Evolutionary conservation across 257 asterid genomes (phyloP), one percentile per base, ranked within the genome.

Genomic region (Nicotiana tomentosiformis): DNA sequence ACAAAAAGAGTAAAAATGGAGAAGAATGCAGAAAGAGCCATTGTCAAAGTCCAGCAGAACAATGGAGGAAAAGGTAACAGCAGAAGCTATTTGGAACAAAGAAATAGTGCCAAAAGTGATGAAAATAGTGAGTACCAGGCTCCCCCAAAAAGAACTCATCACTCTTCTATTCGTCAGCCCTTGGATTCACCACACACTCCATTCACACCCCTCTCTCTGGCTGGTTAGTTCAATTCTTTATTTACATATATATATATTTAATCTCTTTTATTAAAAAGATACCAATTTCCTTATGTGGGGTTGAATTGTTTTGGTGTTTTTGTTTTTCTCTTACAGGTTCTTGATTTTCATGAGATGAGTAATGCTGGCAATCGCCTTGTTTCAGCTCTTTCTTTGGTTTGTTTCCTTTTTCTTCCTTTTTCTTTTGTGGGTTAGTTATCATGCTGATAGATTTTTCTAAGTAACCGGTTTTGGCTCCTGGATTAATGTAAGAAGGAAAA

Each of bases 331-430:
- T 83, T 39, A 78, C 87, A 96, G 99, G 94, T 82, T 80, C 93
- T 96, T 90, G 98, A 94, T 89, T 91, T 94, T 88, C 99, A 86
- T 77, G 98, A 94, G 92, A 92, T 83, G 95, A 88, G 72, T 68
- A 87, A 90, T 86, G 94, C 97, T 53, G 98, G 99, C 78, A 87
- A 92, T 87, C 94, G 97, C 60, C 99, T 96, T 57, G 87, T 91
- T 46, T 90, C 93, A 55, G 98, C 98, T 81, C 97, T 96, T 86
- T 93, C 97, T 70, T 88, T 94, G 93, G 99, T 96, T 51, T 68
- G 90, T 77, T 60, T 53, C 86, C 37, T 74, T 65, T 57, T 33
- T 18, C 33, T 26, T 43, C 11, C 46, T 70, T 7, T 46, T 5
- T 32, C 77, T 82, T 37, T 30, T 3, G 20, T 17, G 66, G 15